These are phyloP conservation scores for Bruguiera gymnorhiza DNA, from an alignment of 345 rosid genomes.

Conservation along the genomic window DNA sequence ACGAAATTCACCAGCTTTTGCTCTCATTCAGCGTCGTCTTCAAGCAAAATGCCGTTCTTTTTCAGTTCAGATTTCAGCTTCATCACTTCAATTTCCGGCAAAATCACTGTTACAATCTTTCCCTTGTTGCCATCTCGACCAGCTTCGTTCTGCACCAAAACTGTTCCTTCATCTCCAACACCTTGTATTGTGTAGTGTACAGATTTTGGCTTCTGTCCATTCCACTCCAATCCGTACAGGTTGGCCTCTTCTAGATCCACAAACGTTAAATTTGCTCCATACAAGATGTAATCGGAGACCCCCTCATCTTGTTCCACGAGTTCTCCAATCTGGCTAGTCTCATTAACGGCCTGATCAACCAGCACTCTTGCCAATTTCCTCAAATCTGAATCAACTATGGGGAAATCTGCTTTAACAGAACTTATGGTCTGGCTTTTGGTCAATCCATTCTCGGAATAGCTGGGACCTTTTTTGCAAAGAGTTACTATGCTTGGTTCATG, in stretches of 20 bases:
- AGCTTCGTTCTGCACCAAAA: constrained; percentile 30
- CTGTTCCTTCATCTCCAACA: constrained; percentile 57
- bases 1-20: no score
- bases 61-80: constrained; percentile 43
- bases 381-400: constrained; percentile 28
- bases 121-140: constrained; percentile 11
- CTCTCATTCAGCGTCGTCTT: constrained; percentile 12
- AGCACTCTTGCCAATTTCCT: constrained; percentile 29
- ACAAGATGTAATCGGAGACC: constrained; percentile 44
- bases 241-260: constrained; percentile 43
- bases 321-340: constrained; percentile 43
- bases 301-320: constrained; percentile 41
- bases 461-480: constrained; percentile 41
- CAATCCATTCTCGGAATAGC: constrained; percentile 13
- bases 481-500: constrained; percentile 40
- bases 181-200: constrained; percentile 45
- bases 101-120: constrained; percentile 43
- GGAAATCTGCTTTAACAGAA: constrained; percentile 30
- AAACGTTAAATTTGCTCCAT: constrained; percentile 66
- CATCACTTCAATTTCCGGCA: constrained; percentile 37
- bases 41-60: constrained; percentile 27
- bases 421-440: constrained; percentile 45
- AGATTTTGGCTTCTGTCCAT: constrained; percentile 38
- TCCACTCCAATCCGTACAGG: constrained; percentile 42
- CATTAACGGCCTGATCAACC: constrained; percentile 29